phyloP scores from a whole-genome alignment of 2,329 filamentous ascomycete species.

The Alternaria arborescens region DNA sequence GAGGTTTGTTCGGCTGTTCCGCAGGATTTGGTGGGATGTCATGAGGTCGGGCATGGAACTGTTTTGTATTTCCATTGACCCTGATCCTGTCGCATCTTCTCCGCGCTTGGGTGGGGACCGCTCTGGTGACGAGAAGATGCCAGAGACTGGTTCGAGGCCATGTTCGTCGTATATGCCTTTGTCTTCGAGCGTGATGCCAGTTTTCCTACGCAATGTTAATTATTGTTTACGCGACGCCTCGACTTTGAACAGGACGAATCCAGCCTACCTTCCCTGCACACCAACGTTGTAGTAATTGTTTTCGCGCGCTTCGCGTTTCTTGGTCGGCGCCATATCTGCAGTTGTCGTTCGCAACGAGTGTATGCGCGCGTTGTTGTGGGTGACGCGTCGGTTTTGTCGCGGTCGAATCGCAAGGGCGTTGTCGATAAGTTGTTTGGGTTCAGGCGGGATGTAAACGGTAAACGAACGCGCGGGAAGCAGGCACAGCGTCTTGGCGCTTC shows the following conservation, averaged over 20 bases:
- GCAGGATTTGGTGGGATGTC: conserved; percentile 57
- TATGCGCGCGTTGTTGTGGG: conserved; percentile 28
- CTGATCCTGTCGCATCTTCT: conserved; percentile 60
- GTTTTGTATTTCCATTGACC: conserved; percentile 70
- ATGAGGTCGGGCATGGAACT: conserved; percentile 63
- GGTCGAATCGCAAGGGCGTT: conserved; percentile 3
- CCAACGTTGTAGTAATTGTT: conserved; percentile 53
- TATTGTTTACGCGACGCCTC: conserved; percentile 10
- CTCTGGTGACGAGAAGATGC: conserved; percentile 87
- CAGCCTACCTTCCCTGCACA: conserved; percentile 49
- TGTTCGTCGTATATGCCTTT: conserved; percentile 84
- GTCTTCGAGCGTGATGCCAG: conserved; percentile 82
- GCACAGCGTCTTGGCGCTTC: conserved; percentile 14
- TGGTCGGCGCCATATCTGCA: conserved; percentile 43
- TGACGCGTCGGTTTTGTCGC: conserved; percentile 20
- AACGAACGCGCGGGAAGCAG: conserved; percentile 12
- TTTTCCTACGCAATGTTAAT: conserved; percentile 71
- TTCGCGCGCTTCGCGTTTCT: conserved; percentile 51
- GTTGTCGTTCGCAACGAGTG: background rate
- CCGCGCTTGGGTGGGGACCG: conserved; percentile 61
- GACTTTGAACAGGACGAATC: background rate
- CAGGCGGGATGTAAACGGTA: conserved; percentile 25
- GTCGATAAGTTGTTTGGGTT: conserved; percentile 34
- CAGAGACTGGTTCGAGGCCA: conserved; percentile 87
- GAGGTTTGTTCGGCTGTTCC: conserved; percentile 54